Conservation (phyloP, 2,329 filamentous ascomycete genomes). For the Decorospora gaudefroyi region DNA sequence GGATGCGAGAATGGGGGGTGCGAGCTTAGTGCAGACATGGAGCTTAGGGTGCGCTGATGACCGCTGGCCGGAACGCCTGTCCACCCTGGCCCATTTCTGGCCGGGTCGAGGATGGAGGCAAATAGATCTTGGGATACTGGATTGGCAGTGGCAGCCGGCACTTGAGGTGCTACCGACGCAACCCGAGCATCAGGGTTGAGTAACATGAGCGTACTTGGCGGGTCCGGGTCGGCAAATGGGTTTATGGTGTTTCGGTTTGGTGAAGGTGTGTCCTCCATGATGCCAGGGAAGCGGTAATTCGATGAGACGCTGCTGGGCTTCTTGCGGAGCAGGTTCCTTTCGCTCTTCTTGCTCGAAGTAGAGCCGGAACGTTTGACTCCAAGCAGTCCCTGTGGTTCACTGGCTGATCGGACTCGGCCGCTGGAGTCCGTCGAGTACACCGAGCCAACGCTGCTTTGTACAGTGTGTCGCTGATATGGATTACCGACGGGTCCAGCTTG, state of each 20-base stretch:
- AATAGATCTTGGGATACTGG: constrained; percentile 36
- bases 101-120: constrained; percentile 35
- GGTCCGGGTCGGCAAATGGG: constrained; percentile 38
- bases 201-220: constrained; percentile 26
- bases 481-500: constrained; percentile 34
- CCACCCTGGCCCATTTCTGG: constrained; percentile 35
- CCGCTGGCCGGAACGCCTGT: constrained; percentile 20
- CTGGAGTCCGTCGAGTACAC: constrained; percentile 38
- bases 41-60: constrained; percentile 39
- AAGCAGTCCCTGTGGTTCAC: constrained; percentile 35
- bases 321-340: constrained; percentile 37
- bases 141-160: constrained; percentile 30
- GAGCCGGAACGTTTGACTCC: constrained; percentile 30
- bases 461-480: constrained; percentile 37
- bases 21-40: constrained; percentile 37
- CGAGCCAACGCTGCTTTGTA: constrained; percentile 40
- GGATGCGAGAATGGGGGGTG: constrained; percentile 39
- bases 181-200: constrained; percentile 34
- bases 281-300: constrained; percentile 35
- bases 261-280: constrained; percentile 31
- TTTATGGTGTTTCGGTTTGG: constrained; percentile 32
- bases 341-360: constrained; percentile 41
- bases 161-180: constrained; percentile 31
- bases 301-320: constrained; percentile 38
- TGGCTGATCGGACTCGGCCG: constrained; percentile 34